Evolutionary conservation across 768 basidiomycete genomes (phyloP), one percentile per base, ranked within the genome.

Genomic region (Auricularia heimuer): DNA sequence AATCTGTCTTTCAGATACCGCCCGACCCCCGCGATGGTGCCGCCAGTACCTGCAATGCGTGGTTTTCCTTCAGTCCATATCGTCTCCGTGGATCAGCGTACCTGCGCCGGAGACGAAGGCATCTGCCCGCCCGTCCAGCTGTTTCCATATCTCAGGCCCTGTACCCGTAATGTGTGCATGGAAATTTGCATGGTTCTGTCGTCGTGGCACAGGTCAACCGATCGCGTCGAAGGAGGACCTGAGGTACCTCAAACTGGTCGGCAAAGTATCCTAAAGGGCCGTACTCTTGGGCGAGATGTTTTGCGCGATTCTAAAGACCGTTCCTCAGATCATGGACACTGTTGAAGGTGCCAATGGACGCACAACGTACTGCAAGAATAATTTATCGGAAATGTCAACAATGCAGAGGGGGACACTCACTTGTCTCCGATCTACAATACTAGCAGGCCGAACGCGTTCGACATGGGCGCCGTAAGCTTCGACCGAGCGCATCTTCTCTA

Each of bases 341-440:
- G 35, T 8, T 36, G 35, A 34, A 34, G 45, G 47, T 14, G 0
- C 60, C 58, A 61, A 51, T 64, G 45, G 51, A 80, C 86, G 71
- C 76, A 89, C 86, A 64, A 89, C 87, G 71, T 87, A 88, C 85
- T 88, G 68, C 11, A 34, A 62, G 12, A 12, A 45, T 65, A 14
- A 68, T 65, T 62, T 67, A 68, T 62, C 47, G 51, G 33, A 21
- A 64, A 6, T 51, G 37, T 70, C 62, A 65, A 21, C 62, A 68
- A 64, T 44, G 69, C 29, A 29, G 62, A 3, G 62, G 6, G 62
- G 71, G 69, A 44, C 39, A 10, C 80, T 51, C 62, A 88, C 91
- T 83, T 97, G 94, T 73, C 93, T 94, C 76, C 93, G 92, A 77
- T 98, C 96, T 12, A 99, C 90, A 67, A 98, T 98, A 69, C 94